Evolutionary conservation across 352 stramenopile species (phyloP).

Genomic region (Phytopythium ostracodes): DNA sequence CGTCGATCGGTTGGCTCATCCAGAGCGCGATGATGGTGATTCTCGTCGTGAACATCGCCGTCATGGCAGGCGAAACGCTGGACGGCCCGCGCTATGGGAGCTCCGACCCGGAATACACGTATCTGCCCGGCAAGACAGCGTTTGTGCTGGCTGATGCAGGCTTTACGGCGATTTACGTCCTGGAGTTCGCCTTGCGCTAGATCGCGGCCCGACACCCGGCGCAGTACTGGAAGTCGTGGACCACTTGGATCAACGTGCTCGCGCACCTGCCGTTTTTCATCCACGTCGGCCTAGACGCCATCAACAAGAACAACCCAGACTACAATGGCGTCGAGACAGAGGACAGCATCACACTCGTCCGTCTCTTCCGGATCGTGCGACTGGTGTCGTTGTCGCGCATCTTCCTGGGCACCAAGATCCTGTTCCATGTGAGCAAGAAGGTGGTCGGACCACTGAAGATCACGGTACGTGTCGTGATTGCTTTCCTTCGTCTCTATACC

Average conservation of each 20-base stretch:
- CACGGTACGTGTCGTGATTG: slow-evolving; percentile 18
- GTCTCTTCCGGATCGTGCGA: slow-evolving; percentile 30
- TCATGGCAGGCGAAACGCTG: slow-evolving; percentile 41
- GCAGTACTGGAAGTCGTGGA: slow-evolving; percentile 26
- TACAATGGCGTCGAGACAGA: slow-evolving; percentile 17
- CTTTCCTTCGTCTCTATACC: not conserved
- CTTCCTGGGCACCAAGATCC: slow-evolving; percentile 43
- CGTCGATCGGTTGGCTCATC: slow-evolving; percentile 29
- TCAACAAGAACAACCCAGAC: not conserved
- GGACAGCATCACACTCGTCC: slow-evolving; percentile 20
- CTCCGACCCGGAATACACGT: slow-evolving; percentile 36
- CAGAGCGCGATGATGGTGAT: slow-evolving; percentile 33
- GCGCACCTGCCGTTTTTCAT: slow-evolving; percentile 27
- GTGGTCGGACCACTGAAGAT: slow-evolving; percentile 42
- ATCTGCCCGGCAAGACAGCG: slow-evolving; percentile 23
- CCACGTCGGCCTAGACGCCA: slow-evolving; percentile 9
- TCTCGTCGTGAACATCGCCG: slow-evolving; percentile 28
- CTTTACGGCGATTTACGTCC: slow-evolving; percentile 39
- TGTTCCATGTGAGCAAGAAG: slow-evolving; percentile 25
- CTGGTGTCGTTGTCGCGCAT: slow-evolving; percentile 29
- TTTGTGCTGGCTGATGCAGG: slow-evolving; percentile 24
- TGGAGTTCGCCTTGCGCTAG: slow-evolving; percentile 39
- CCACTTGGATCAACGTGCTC: slow-evolving; percentile 30
- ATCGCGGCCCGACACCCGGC: slow-evolving; percentile 17
- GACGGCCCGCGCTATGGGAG: slow-evolving; percentile 48